Evolutionary conservation across 2,329 filamentous ascomycete genomes (phyloP), one percentile per base, ranked within the genome.

Genomic region (Calycina herbarum): DNA sequence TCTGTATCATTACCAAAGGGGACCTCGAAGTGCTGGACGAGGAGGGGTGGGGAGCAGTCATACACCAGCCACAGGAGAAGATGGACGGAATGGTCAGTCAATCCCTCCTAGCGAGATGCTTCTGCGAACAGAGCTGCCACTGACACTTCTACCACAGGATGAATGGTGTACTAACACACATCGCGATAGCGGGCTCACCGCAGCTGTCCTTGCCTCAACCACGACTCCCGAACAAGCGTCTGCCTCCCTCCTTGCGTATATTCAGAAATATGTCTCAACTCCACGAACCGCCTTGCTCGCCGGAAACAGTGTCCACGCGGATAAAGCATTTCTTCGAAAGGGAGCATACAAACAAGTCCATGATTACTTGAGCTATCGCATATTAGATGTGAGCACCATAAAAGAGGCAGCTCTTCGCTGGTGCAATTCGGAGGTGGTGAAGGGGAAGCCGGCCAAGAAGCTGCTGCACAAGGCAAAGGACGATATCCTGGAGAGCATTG

Each of bases 401-500:
- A 98, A 98, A 80, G 95, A 99, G 81, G 94, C 92, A 27, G 91
- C 89, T 20, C 86, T 87, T 69, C 84, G 94, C 57, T 99, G 95
- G 94, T 89, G 87, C 56, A 82, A 83, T 1, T 77, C 81, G n/a
- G 82, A 85, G 7, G 76, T 91, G 8, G 74, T 91, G 67, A 80
- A 81, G 64, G 81, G 82, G 57, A 87, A 86, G 33, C 94, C 94
- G 13, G 78, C 75, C 68, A 98, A 98, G 82, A 85, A 85, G 75
- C 87, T 86, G 45, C 80, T 88, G 61, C 95, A 99, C 80, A 87
- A 94, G 78, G 95, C 95, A 0, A 88, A 85, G 72, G 88, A 92
- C 64, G 95, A 99, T 78, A 97, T 99, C 65, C 78, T 97, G 67
- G 95, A 99, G 81, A 98, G 94, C 78, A 97, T 99, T 68, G 89